Evolutionary conservation across 768 basidiomycete species (phyloP), one percentile per base, ranked within the genome.

Genomic region (Naematelia aurantialba): DNA sequence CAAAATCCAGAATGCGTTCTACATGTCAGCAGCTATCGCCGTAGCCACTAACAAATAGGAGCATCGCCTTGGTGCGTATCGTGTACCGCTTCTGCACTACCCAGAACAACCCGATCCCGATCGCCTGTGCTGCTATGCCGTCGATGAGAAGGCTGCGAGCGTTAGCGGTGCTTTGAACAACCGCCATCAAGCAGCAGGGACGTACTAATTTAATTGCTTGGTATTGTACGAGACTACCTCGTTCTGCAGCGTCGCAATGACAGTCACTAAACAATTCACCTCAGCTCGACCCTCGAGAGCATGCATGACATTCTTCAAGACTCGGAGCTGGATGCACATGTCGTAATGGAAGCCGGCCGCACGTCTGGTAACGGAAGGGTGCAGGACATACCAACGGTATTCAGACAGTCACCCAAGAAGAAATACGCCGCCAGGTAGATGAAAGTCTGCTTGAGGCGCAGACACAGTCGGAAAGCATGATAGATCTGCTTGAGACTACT

Each of bases 391-490:
- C 34, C 34, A 17, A 39, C 34, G 25, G 70, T 72, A 47, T 73
- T 73, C 51, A 73, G 39, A 45, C 66, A 68, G 47, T 73, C 71
- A 31, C 67, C 67, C 24, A 74, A 50, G 61, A 76, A 62, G 65
- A 72, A 72, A 87, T 89, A 69, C 3, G 62, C 67, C 13, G 59
- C 62, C 10, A 91, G 80, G 74, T 91, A 93, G 52, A 85, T 81
- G 73, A 91, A 91, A 1, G 89, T 92, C 75, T 87, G 75, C 59
- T 75, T 76, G 0, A 76, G 70, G 22, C 69, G 61, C 11, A 59
- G 45, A 76, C 87, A 89, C 60, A 90, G 85, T 68, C 85, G 86
- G 59, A 82, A 69, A 0, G 88, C 87, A 13, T 81, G 79, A 85
- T 88, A 91, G 52, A 91, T 88, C 86, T 89, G 70, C 55, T 62